A percentile compares a stretch with the other conserved stretches of the same genome.
These are phyloP conservation scores for Cryptosporidium canis DNA, from an alignment of 169 alveolate genomes.

Conservation along the genomic window DNA sequence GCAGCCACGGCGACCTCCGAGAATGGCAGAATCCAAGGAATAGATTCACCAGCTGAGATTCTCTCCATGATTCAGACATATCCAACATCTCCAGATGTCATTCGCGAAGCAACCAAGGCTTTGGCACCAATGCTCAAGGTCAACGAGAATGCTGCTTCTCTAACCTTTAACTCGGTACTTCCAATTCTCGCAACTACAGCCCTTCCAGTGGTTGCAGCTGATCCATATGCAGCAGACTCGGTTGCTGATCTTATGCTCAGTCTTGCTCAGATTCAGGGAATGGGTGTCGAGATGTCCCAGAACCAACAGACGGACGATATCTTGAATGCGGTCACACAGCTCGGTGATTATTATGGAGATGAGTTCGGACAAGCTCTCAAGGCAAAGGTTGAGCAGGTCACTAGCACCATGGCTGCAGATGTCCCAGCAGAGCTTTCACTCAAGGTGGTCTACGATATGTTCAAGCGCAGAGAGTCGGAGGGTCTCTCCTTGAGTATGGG, in stretches of 20 bases:
- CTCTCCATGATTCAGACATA: slow-evolving; percentile 51
- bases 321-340: slow-evolving; percentile 11
- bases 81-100: slow-evolving; percentile 36
- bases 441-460: slow-evolving; percentile 46
- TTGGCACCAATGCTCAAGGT: slow-evolving; percentile 33
- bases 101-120: slow-evolving; percentile 28
- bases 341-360: slow-evolving; percentile 69
- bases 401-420: slow-evolving; percentile 59
- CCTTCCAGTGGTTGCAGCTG: slow-evolving; percentile 37
- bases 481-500: slow-evolving; percentile 26
- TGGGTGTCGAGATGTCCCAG: slow-evolving; percentile 60
- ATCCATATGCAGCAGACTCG: slow-evolving; percentile 71
- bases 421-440: slow-evolving; percentile 56
- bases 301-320: slow-evolving; percentile 42
- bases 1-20: neutral
- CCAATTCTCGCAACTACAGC: slow-evolving; percentile 51
- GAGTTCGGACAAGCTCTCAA: slow-evolving; percentile 57
- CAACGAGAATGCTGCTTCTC: slow-evolving; percentile 57
- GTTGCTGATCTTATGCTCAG: slow-evolving; percentile 43
- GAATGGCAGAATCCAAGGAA: neutral
- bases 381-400: slow-evolving; percentile 33
- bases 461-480: slow-evolving; percentile 52
- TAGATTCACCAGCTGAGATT: slow-evolving; percentile 44
- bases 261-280: slow-evolving; percentile 59
- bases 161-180: slow-evolving; percentile 17